A percentile compares a stretch with the other conserved stretches of the same genome.
phyloP scores from a whole-genome alignment of 2,329 filamentous ascomycete genomes.

The Colletotrichum godetiae region DNA sequence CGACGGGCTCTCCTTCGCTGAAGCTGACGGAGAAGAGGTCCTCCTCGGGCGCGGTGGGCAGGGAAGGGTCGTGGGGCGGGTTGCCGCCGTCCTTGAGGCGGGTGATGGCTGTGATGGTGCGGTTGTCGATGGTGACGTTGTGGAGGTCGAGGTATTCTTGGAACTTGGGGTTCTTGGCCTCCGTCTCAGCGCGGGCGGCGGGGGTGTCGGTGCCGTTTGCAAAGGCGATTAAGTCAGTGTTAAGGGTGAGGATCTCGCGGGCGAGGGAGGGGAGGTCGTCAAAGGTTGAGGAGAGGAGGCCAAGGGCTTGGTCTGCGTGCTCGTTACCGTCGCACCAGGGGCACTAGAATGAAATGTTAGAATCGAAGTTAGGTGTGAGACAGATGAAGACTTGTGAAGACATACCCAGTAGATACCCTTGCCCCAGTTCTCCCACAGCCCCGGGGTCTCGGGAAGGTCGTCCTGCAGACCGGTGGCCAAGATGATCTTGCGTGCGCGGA shows the following conservation, averaged over 20 bases:
- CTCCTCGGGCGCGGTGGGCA: constrained; percentile 58
- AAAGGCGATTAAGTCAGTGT: constrained; percentile 66
- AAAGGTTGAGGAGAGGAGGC: constrained; percentile 60
- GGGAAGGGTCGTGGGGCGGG: constrained; percentile 52
- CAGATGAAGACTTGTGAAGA: not conserved
- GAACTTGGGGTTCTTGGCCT: constrained; percentile 58
- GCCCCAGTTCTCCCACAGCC: constrained; percentile 66
- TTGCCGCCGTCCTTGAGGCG: constrained; percentile 56
- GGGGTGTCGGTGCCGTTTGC: constrained; percentile 69
- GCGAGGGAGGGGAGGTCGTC: constrained; percentile 56
- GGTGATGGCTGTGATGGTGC: constrained; percentile 60
- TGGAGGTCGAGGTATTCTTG: constrained; percentile 59
- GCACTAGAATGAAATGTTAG: constrained; percentile 48
- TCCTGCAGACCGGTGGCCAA: constrained; percentile 69
- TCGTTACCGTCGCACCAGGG: constrained; percentile 74
- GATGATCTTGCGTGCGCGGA: constrained; percentile 65
- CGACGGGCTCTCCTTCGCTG: constrained; percentile 52
- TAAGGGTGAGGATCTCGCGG: constrained; percentile 65
- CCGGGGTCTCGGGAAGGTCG: constrained; percentile 65
- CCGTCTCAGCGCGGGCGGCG: constrained; percentile 50
- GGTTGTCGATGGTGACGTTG: constrained; percentile 66
- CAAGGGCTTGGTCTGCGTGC: constrained; percentile 68
- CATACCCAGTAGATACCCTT: constrained; percentile 66
- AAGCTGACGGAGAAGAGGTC: constrained; percentile 69
- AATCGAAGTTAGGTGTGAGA: not conserved